Conservation (phyloP, 495 filamentous ascomycete genomes). For the Aspergillus campestris region DNA sequence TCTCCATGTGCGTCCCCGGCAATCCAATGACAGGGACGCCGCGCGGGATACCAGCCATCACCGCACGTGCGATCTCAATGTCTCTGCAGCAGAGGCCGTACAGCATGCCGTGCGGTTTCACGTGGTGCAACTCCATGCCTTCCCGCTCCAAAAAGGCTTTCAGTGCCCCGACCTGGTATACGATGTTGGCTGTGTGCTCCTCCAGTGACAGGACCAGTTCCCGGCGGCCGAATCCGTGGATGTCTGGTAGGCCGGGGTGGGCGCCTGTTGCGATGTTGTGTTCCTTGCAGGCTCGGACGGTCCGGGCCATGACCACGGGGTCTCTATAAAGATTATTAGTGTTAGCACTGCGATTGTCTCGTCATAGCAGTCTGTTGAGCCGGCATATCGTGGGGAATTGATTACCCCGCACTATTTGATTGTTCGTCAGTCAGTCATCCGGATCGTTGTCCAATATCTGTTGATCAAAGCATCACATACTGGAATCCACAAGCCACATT, state of each 20-base stretch:
- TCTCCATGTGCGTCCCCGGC: too few species aligned
- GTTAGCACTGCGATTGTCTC: too few species aligned
- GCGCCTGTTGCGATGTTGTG: background rate
- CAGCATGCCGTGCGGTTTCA: background rate
- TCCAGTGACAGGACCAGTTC: background rate
- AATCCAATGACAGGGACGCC: too few species aligned
- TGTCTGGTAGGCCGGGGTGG: background rate
- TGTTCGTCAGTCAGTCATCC: too few species aligned
- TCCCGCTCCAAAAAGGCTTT: background rate
- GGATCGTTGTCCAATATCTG: too few species aligned
- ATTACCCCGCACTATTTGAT: too few species aligned
- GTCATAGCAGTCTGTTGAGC: too few species aligned
- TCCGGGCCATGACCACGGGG: constrained; percentile 1
- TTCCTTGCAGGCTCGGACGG: background rate
- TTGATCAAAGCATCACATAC: too few species aligned
- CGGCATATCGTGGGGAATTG: too few species aligned
- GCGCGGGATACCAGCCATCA: too few species aligned
- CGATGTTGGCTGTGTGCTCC: background rate
- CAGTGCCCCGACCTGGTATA: constrained; percentile 1
- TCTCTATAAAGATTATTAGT: too few species aligned
- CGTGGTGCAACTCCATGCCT: background rate
- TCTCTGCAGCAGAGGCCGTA: background rate
- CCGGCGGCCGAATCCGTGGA: background rate
- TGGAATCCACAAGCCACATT: constrained; percentile 5
- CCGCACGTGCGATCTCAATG: background rate